Conservation (phyloP, 225 moss, liverwort and hornwort genomes). For the Physcomitrellopsis africana region DNA sequence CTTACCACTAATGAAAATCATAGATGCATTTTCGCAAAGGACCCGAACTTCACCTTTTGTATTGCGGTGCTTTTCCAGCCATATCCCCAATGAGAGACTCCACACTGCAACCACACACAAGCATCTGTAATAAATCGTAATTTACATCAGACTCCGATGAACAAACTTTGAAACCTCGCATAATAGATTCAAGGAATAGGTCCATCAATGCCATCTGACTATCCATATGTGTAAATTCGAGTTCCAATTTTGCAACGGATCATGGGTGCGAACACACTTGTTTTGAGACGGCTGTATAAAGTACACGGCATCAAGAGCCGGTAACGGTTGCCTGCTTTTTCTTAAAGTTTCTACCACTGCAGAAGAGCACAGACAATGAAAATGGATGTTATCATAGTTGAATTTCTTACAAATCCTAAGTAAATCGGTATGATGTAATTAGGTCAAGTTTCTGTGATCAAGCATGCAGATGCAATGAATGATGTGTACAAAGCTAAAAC, state of each 20-base stretch:
- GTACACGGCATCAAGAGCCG: constrained; percentile 87
- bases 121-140: constrained; percentile 13
- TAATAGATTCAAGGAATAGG: not conserved
- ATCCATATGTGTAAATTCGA: not conserved
- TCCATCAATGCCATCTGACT: constrained; percentile 1
- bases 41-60: constrained; percentile 65
- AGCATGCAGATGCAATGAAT: not conserved
- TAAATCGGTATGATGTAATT: not conserved
- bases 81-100: constrained; percentile 77
- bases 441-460: constrained; percentile 4
- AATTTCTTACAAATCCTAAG: constrained; percentile 16
- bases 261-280: constrained; percentile 51
- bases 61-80: constrained; percentile 78
- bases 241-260: not conserved
- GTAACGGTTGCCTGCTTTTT: constrained; percentile 84
- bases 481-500: not conserved
- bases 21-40: not conserved
- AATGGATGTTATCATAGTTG: not conserved
- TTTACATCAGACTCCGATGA: not conserved
- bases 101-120: constrained; percentile 59
- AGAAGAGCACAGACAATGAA: constrained; percentile 17
- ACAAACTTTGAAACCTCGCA: not conserved
- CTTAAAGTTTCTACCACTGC: constrained; percentile 89
- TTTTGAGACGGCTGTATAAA: constrained; percentile 80
- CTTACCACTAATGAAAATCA: not conserved